Conservation (phyloP, 2,329 filamentous ascomycete genomes). For the Passalora sequoiae region DNA sequence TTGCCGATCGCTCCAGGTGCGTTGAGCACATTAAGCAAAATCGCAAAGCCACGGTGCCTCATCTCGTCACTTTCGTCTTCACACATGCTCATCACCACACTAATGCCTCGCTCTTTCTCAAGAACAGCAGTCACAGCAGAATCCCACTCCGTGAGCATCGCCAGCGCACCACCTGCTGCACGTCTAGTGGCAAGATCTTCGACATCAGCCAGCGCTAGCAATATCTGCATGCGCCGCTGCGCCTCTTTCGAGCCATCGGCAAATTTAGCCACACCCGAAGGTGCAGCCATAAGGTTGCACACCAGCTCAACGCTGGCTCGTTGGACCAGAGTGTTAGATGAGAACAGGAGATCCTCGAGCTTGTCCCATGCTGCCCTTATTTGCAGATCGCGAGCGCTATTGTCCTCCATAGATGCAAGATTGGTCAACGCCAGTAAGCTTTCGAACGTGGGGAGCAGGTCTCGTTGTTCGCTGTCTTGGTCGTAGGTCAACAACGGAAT, state of each 20-base stretch:
- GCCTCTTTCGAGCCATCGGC: constrained; percentile 63
- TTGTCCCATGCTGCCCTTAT: constrained; percentile 66
- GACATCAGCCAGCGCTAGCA: constrained; percentile 81
- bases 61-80: constrained; percentile 63
- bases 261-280: constrained; percentile 63
- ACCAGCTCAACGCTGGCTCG: constrained; percentile 83
- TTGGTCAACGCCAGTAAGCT: constrained; percentile 89
- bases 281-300: constrained; percentile 77
- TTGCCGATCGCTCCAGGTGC: constrained; percentile 62
- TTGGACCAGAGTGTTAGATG: constrained; percentile 67
- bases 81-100: constrained; percentile 76
- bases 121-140: constrained; percentile 67
- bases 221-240: constrained; percentile 69
- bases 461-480: constrained; percentile 55
- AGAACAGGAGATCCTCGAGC: constrained; percentile 80
- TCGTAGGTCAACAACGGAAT: constrained; percentile 66
- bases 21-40: constrained; percentile 59
- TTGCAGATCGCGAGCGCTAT: constrained; percentile 60
- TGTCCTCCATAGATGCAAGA: constrained; percentile 68
- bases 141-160: constrained; percentile 75
- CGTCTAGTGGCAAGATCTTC: constrained; percentile 73
- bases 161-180: constrained; percentile 82
- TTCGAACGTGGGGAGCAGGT: constrained; percentile 87
- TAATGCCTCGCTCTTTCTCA: constrained; percentile 63
- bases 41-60: constrained; percentile 65